Base-by-base conservation (phyloP, 306 rosid genomes). In the Canavalia gladiata region DNA sequence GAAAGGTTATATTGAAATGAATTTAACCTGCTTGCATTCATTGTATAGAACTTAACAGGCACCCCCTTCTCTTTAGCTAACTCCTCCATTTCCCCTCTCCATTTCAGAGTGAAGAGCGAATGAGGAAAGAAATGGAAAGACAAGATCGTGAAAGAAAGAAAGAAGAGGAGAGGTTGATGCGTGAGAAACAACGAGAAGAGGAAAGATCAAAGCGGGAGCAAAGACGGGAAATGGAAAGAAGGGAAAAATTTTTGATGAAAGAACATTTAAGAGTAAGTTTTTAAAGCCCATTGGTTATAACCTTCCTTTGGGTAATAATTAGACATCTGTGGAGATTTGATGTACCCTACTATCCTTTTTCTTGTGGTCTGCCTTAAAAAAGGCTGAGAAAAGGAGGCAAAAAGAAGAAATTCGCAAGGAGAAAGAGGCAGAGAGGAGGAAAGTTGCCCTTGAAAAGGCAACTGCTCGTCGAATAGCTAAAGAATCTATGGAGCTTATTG, bases 401-500 rank as follows among this genome's bases (percentile, higher is more conserved):
- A 96, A 87, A 84, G 99, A 96, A 90, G 97, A 92, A 78, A 88
- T 96, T 72, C 97, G 98, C 75, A 93, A 74, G 68, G 99, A 93
- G 87, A 92, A 62, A 83, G 99, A 96, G 85, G 94, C 86, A 69
- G 99, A 89, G 86, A 92, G 97, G 84, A 93, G 94, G 88, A 89
- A 96, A 86, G 97, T 90, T 72, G 97, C 99, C 64, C 87, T 96
- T 87, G 99, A 93, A 86, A 96, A 96, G 87, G 98, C 99, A 72
- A 89, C 90, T 81, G 98, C 98, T 73, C 97, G 97, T 33, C 93
- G 90, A 84, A 91, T 95, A 74, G 97, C 98, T 79, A 91, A 91
- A 85, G 98, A 96, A 83, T 96, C 99, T 77, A 93, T 93, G 99
- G 99, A 96, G 86, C 97, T 96, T 83, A 90, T 93, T 79, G 98